These are phyloP conservation scores for Pholiota microspora DNA, from an alignment of 768 basidiomycete genomes.

Conservation along the genomic window DNA sequence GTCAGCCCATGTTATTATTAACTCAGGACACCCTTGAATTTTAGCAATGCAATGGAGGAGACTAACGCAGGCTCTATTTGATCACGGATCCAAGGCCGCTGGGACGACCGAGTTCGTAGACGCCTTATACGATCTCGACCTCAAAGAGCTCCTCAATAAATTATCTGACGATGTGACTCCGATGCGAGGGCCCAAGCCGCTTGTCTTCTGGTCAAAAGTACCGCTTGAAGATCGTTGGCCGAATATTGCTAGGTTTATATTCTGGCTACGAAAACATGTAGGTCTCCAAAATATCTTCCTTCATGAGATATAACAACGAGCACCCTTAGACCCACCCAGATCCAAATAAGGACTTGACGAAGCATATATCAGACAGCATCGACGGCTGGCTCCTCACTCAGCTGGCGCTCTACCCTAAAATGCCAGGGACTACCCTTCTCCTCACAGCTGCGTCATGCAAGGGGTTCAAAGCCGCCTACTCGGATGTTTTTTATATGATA, in stretches of 20 bases:
- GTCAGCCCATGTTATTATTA: background rate
- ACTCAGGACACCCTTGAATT: too few relatives aligned
- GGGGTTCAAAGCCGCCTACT: background rate
- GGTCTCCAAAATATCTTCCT: background rate
- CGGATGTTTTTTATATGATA: background rate
- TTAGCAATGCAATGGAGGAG: background rate
- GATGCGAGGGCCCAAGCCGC: background rate
- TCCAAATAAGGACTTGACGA: background rate
- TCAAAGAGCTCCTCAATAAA: background rate
- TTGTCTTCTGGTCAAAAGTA: constrained; percentile 5
- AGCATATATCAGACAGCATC: background rate
- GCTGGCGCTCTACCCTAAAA: background rate
- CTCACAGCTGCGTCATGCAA: background rate
- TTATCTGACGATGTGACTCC: background rate
- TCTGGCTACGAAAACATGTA: constrained; percentile 1
- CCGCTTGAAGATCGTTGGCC: constrained; percentile 9
- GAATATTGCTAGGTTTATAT: constrained; percentile 1
- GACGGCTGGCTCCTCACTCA: background rate
- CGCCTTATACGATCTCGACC: constrained; percentile 2
- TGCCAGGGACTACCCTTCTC: background rate
- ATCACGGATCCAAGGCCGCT: background rate
- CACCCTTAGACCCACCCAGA: background rate
- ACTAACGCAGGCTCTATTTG: background rate
- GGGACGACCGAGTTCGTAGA: constrained; percentile 3
- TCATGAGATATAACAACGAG: too few relatives aligned